Conservation (phyloP, 768 basidiomycete genomes). For the Hydnomerulius pinastri region DNA sequence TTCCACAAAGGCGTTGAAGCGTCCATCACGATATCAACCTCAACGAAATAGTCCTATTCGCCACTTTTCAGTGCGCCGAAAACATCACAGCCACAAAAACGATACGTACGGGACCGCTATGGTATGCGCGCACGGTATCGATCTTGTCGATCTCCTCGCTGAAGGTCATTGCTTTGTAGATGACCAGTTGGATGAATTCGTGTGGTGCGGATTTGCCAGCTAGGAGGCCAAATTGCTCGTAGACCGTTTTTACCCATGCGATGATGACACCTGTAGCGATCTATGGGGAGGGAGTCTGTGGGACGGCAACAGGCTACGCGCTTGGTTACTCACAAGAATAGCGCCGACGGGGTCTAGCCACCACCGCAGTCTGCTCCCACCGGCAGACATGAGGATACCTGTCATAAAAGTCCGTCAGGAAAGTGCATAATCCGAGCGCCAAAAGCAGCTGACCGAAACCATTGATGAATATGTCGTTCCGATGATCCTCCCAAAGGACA, state of each 20-base stretch:
- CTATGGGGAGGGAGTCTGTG: constrained; percentile 38
- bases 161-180: constrained; percentile 90
- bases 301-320: neutral
- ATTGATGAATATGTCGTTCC: constrained; percentile 91
- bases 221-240: constrained; percentile 79
- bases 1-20: constrained; percentile 87
- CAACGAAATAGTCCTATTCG: constrained; percentile 83
- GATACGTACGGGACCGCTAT: constrained; percentile 71
- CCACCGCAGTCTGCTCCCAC: constrained; percentile 79
- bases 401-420: constrained; percentile 7
- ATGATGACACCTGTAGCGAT: constrained; percentile 79
- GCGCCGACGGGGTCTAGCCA: constrained; percentile 84
- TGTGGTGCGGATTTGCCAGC: constrained; percentile 92
- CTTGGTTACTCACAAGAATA: constrained; percentile 55
- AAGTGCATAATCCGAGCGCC: neutral
- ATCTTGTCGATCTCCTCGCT: constrained; percentile 82
- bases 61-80: neutral
- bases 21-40: constrained; percentile 93
- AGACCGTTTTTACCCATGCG: constrained; percentile 77
- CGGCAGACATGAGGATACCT: constrained; percentile 84
- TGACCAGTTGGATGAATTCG: constrained; percentile 87
- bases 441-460: constrained; percentile 53
- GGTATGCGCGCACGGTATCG: constrained; percentile 93
- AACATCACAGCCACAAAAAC: neutral
- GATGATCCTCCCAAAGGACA: constrained; percentile 96